Evolutionary conservation across 2,329 filamentous ascomycete genomes (phyloP).

Genomic region (Colletotrichum plurivorum): DNA sequence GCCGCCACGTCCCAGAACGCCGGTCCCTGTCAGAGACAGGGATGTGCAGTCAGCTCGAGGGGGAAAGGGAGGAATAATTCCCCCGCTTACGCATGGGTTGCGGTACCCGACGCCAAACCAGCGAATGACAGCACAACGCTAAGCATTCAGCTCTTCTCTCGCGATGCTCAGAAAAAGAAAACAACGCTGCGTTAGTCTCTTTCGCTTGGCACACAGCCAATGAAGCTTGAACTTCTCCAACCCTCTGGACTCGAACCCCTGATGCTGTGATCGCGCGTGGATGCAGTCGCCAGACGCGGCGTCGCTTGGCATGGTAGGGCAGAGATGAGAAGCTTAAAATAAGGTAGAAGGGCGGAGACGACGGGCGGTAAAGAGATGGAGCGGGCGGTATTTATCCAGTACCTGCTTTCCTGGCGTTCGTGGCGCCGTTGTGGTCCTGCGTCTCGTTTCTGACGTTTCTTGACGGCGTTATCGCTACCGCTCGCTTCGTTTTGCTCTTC

Average conservation of each 20-base stretch:
- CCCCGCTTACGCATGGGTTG: conserved; percentile 4
- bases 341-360: not conserved
- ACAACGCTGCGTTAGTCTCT: not conserved
- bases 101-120: not conserved
- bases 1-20: not conserved
- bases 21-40: not conserved
- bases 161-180: not conserved
- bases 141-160: not conserved
- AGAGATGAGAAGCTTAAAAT: not conserved
- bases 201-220: not conserved
- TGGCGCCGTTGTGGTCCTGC: not conserved
- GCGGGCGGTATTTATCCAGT: not conserved
- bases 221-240: not conserved
- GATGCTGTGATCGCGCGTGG: not conserved
- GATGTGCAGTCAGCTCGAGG: not conserved
- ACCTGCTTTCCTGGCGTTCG: not conserved
- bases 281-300: not conserved
- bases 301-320: conserved; percentile 1
- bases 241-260: not conserved
- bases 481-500: not conserved
- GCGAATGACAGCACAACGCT: conserved; percentile 1
- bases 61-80: not conserved
- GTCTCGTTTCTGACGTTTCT: not conserved
- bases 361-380: not conserved
- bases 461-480: not conserved